Percentiles rank a stretch among this genome's conserved stretches.
These are phyloP conservation scores for Cladochytrium replicatum DNA, from an alignment of 192 early-diverging fungal species.

Conservation along the genomic window DNA sequence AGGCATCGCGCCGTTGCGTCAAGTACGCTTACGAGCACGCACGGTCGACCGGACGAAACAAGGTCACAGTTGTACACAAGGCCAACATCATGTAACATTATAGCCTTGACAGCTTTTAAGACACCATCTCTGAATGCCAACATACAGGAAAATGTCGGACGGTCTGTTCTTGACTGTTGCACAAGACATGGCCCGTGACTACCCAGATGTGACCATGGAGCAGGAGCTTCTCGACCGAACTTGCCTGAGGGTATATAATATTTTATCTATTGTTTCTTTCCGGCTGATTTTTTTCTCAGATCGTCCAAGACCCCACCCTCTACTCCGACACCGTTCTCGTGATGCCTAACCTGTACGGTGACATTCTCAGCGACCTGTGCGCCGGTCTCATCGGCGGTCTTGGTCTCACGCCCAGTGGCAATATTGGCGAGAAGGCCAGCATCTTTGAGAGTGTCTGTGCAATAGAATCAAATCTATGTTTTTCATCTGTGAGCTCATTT, in stretches of 20 bases:
- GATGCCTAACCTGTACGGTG: constrained; percentile 99
- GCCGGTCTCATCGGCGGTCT: constrained; percentile 98
- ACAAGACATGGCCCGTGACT: constrained; percentile 82
- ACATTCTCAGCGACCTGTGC: constrained; percentile 97
- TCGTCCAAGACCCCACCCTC: constrained; percentile 86
- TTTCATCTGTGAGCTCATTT: neutral
- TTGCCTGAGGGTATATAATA: constrained; percentile 48
- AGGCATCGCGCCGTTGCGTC: constrained; percentile 82
- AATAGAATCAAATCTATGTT: too few species aligned
- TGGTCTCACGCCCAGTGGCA: constrained; percentile 94
- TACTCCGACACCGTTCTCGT: constrained; percentile 95
- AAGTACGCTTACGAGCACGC: constrained; percentile 96
- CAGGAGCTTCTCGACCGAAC: constrained; percentile 90
- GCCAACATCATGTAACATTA: constrained; percentile 44
- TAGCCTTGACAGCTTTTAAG: neutral
- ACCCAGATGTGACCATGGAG: constrained; percentile 84
- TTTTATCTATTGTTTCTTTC: neutral
- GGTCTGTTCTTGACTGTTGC: constrained; percentile 93
- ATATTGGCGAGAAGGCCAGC: constrained; percentile 95
- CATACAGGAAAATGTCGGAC: constrained; percentile 73
- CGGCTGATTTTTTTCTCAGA: constrained; percentile 33
- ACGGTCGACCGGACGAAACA: constrained; percentile 73
- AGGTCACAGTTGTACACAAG: constrained; percentile 97
- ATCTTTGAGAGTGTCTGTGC: constrained; percentile 99
- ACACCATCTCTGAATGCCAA: neutral